Evolutionary conservation across 148 eudicot species (phyloP).

Genomic region (Tetragonia tetragonoides): DNA sequence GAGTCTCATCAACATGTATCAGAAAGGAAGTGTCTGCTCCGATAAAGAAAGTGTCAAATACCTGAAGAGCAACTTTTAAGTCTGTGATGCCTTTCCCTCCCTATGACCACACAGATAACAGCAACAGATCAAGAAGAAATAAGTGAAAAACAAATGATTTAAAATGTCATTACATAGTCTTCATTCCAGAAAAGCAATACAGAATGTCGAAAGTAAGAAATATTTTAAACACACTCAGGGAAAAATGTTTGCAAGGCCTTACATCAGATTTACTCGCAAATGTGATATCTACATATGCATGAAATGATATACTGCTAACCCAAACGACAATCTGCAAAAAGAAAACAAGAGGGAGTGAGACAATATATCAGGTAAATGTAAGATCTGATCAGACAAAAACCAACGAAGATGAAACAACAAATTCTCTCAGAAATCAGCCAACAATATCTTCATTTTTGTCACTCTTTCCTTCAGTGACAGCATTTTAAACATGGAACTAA

Average conservation of each 20-base stretch:
- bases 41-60: slow-evolving; percentile 20
- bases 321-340: slow-evolving; percentile 65
- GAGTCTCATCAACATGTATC: slow-evolving; percentile 7
- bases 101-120: slow-evolving; percentile 35
- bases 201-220: background rate
- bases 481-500: background rate
- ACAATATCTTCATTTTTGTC: background rate
- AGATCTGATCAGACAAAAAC: background rate
- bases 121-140: slow-evolving; percentile 11
- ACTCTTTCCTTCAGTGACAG: background rate
- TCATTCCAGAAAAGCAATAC: background rate
- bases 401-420: slow-evolving; percentile 1
- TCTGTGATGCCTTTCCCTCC: slow-evolving; percentile 93
- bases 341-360: background rate
- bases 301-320: slow-evolving; percentile 80
- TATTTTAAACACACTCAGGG: background rate
- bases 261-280: slow-evolving; percentile 82
- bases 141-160: background rate
- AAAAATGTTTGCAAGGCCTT: slow-evolving; percentile 33
- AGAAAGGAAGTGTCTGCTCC: background rate
- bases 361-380: slow-evolving; percentile 7
- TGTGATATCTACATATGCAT: slow-evolving; percentile 71
- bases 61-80: slow-evolving; percentile 80
- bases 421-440: background rate
- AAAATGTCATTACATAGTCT: background rate